These are phyloP conservation scores for Penicillium maclennaniae DNA, from an alignment of 495 filamentous ascomycete species.

Conservation along the genomic window DNA sequence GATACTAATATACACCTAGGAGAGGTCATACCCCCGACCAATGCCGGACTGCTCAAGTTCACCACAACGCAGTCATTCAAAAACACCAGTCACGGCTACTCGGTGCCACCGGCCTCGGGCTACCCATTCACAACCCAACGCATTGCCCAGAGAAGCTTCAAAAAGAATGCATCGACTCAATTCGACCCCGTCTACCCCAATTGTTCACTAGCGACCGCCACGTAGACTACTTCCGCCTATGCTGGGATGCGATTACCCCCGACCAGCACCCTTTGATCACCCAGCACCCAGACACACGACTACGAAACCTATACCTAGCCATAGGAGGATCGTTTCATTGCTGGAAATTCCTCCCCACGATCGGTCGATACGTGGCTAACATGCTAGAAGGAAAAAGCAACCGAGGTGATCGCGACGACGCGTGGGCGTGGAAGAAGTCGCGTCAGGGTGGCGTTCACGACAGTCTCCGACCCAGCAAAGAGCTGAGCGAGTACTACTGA, in stretches of 20 bases:
- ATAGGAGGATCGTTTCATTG: constrained; percentile 40
- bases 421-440: constrained; percentile 8
- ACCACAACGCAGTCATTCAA: constrained; percentile 10
- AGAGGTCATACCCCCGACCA: constrained; percentile 3
- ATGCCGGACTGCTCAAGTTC: constrained; percentile 8
- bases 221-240: constrained; percentile 31
- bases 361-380: constrained; percentile 49
- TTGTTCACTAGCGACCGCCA: neutral
- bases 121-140: neutral
- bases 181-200: constrained; percentile 1
- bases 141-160: neutral
- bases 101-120: neutral
- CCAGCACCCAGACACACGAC: constrained; percentile 36
- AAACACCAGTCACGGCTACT: constrained; percentile 4
- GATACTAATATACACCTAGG: neutral
- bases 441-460: constrained; percentile 8
- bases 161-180: neutral
- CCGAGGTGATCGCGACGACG: constrained; percentile 6
- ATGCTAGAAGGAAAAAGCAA: constrained; percentile 33
- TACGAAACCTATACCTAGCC: constrained; percentile 39
- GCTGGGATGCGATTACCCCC: constrained; percentile 29
- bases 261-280: constrained; percentile 49
- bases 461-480: neutral
- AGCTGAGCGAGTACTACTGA: constrained; percentile 5
- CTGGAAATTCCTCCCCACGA: constrained; percentile 53